Evolutionary conservation across 2,329 filamentous ascomycete species (phyloP).

Genomic region (Macrophomina pseudophaseolina): DNA sequence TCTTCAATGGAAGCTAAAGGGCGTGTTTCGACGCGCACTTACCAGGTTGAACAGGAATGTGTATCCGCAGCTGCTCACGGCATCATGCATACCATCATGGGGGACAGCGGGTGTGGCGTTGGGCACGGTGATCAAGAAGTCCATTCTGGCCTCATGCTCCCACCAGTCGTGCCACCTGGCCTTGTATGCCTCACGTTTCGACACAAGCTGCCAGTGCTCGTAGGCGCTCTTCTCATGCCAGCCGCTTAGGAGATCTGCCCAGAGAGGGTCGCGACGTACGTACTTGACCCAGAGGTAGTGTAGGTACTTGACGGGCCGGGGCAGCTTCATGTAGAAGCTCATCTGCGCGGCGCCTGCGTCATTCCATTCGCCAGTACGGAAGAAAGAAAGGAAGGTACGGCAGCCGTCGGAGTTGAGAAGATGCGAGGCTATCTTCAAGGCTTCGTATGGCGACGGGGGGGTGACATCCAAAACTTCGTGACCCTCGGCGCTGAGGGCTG

Average conservation of each 20-base stretch:
- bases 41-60: slow-evolving; percentile 92
- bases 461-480: slow-evolving; percentile 73
- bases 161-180: slow-evolving; percentile 85
- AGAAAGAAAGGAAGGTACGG: slow-evolving; percentile 76
- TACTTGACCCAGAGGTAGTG: slow-evolving; percentile 92
- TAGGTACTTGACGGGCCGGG: slow-evolving; percentile 76
- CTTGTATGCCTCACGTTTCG: slow-evolving; percentile 77
- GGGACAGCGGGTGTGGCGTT: slow-evolving; percentile 91
- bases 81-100: slow-evolving; percentile 83
- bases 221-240: slow-evolving; percentile 76
- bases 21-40: slow-evolving; percentile 39
- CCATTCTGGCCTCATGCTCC: slow-evolving; percentile 68
- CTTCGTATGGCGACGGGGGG: slow-evolving; percentile 69
- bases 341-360: slow-evolving; percentile 80
- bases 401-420: slow-evolving; percentile 87
- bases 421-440: slow-evolving; percentile 75
- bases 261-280: slow-evolving; percentile 73
- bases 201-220: slow-evolving; percentile 83
- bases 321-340: slow-evolving; percentile 73
- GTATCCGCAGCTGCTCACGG: slow-evolving; percentile 86
- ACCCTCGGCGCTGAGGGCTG: slow-evolving; percentile 71
- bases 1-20: too few relatives aligned
- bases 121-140: slow-evolving; percentile 81
- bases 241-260: slow-evolving; percentile 75
- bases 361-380: slow-evolving; percentile 77